Percentiles rank a stretch among this genome's conserved stretches.
Conservation (phyloP, 192 early-diverging fungal species). For the Coemansia sp. region DNA sequence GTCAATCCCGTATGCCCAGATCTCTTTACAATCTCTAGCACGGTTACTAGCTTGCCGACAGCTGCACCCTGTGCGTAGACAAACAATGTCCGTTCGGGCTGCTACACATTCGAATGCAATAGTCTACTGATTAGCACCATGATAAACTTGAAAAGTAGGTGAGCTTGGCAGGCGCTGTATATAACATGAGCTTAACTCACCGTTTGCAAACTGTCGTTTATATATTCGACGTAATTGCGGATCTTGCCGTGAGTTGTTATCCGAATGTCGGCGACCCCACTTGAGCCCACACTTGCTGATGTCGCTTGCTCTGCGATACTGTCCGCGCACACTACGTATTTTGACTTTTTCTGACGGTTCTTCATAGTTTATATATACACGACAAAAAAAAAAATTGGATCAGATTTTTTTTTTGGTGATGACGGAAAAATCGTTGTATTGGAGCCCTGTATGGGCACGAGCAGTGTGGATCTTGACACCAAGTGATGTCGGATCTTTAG, state of each 20-base stretch:
- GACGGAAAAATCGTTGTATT: no score
- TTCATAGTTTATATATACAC: conserved; percentile 4
- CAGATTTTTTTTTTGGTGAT: no score
- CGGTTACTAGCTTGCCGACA: conserved; percentile 38
- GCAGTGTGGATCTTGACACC: no score
- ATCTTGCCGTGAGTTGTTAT: conserved; percentile 53
- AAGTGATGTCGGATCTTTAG: no score
- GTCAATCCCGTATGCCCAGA: conserved; percentile 2
- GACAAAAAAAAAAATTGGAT: background rate
- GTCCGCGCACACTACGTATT: conserved; percentile 6
- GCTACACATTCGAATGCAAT: background rate
- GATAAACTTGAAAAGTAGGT: no score
- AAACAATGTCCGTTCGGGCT: conserved; percentile 1
- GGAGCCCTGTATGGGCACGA: no score
- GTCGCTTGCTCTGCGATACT: background rate
- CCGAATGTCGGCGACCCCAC: conserved; percentile 21
- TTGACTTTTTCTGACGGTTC: conserved; percentile 14
- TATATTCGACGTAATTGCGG: conserved; percentile 21
- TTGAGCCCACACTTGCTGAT: background rate
- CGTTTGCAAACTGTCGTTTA: conserved; percentile 12
- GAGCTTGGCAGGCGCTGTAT: background rate
- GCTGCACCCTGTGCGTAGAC: conserved; percentile 46
- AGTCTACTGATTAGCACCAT: background rate
- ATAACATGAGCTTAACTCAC: background rate
- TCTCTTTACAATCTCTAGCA: conserved; percentile 47